Percentiles rank a stretch among this genome's conserved stretches.
phyloP scores from a whole-genome alignment of 2,329 filamentous ascomycete species.

The Remersonia thermophila region DNA sequence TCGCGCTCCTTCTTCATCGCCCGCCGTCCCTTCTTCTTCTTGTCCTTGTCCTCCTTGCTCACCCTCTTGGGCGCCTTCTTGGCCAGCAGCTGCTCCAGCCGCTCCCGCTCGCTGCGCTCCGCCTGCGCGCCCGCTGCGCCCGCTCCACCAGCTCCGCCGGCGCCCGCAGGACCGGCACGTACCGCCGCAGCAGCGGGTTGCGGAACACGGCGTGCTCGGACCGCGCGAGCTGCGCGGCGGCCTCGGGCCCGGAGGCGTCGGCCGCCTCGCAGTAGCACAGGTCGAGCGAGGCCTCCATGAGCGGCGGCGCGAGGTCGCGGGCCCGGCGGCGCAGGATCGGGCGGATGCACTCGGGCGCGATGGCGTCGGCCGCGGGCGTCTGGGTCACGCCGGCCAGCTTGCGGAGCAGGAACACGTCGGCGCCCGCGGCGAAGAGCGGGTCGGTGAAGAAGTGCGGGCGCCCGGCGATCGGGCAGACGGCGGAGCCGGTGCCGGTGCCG shows the following conservation, averaged over 20 bases:
- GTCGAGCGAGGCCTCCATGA: constrained; percentile 1
- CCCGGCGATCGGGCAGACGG: not conserved
- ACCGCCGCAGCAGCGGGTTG: not conserved
- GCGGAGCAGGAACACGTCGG: too few species aligned
- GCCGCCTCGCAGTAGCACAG: constrained; percentile 2
- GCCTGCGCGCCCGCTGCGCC: not conserved
- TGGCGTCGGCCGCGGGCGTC: too few species aligned
- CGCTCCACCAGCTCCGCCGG: too few species aligned
- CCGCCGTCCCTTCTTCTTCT: not conserved
- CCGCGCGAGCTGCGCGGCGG: not conserved
- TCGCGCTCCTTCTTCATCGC: constrained; percentile 1
- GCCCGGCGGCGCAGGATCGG: too few species aligned
- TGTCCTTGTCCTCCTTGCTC: not conserved
- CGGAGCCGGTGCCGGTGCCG: too few species aligned
- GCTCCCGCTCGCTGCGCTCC: not conserved
- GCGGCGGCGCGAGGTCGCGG: too few species aligned
- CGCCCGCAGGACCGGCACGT: constrained; percentile 1
- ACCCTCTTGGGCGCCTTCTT: constrained; percentile 3
- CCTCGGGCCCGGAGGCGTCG: too few species aligned
- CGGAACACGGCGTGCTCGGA: constrained; percentile 4
- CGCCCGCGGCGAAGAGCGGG: too few species aligned
- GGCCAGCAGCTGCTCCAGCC: not conserved
- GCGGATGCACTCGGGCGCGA: not conserved
- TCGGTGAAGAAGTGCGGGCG: too few species aligned
- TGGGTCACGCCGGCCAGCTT: too few species aligned